Percentiles rank a stretch among this genome's conserved stretches.
Conservation (phyloP, 495 filamentous ascomycete genomes). For the Aspergillus sclerotiicarbonarius region DNA sequence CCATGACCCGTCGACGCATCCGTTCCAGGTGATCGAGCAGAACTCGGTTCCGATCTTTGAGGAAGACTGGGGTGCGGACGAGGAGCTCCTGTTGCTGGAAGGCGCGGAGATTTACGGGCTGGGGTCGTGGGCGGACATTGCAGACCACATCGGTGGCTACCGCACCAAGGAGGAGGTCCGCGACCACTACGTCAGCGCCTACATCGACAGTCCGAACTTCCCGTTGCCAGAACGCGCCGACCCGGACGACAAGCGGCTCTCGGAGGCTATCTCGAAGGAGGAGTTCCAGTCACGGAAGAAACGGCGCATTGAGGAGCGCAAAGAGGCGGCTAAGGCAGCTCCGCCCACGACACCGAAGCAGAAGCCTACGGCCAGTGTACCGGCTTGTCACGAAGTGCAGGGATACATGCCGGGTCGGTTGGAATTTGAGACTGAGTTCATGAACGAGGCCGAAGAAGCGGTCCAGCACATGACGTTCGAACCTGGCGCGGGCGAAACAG, state of each 20-base stretch:
- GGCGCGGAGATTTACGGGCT: slow-evolving; percentile 97
- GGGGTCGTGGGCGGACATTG: slow-evolving; percentile 96
- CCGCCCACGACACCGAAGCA: slow-evolving; percentile 84
- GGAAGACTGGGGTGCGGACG: slow-evolving; percentile 94
- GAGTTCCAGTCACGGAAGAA: slow-evolving; percentile 95
- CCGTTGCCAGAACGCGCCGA: slow-evolving; percentile 82
- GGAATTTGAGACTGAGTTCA: slow-evolving; percentile 96
- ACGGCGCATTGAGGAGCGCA: slow-evolving; percentile 85
- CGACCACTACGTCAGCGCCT: slow-evolving; percentile 88
- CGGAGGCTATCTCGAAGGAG: slow-evolving; percentile 78
- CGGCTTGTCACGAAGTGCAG: slow-evolving; percentile 94
- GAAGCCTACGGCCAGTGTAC: slow-evolving; percentile 91
- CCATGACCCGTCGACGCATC: slow-evolving; percentile 81
- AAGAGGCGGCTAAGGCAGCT: slow-evolving; percentile 81
- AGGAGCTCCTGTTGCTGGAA: slow-evolving; percentile 88
- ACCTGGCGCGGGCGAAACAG: slow-evolving; percentile 87
- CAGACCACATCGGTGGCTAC: slow-evolving; percentile 95
- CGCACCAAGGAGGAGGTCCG: slow-evolving; percentile 92
- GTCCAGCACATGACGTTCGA: slow-evolving; percentile 99
- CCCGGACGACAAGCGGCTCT: slow-evolving; percentile 72
- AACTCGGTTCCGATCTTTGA: slow-evolving; percentile 97
- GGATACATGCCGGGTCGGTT: slow-evolving; percentile 98
- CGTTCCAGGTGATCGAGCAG: slow-evolving; percentile 93
- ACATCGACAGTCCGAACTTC: slow-evolving; percentile 77
- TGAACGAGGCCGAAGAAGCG: slow-evolving; percentile 96